Evolutionary conservation across 2,329 filamentous ascomycete species (phyloP).

Genomic region (Ascochyta rabiei): DNA sequence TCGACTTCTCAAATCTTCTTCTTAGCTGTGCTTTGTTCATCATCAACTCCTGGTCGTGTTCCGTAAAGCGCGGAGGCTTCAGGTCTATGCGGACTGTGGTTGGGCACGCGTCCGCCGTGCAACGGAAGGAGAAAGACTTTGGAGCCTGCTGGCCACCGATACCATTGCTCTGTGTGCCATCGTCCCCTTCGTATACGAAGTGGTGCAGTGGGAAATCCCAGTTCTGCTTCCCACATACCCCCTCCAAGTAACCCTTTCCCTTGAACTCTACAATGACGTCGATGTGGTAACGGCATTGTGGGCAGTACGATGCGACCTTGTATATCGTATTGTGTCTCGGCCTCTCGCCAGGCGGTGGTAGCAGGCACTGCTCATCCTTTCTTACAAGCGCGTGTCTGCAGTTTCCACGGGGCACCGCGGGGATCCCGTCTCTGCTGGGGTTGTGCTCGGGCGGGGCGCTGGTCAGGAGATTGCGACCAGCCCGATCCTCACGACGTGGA

Average conservation of each 20-base stretch:
- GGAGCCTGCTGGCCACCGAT: conserved; percentile 28
- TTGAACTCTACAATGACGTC: conserved; percentile 62
- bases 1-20: conserved; percentile 59
- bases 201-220: conserved; percentile 66
- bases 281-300: conserved; percentile 66
- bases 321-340: conserved; percentile 53
- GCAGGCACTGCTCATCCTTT: conserved; percentile 62
- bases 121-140: conserved; percentile 57
- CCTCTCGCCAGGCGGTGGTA: conserved; percentile 52
- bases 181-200: conserved; percentile 49
- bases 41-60: conserved; percentile 58
- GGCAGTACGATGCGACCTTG: conserved; percentile 66
- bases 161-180: conserved; percentile 6
- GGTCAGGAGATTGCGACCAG: conserved; percentile 62
- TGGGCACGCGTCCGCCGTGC: conserved; percentile 64
- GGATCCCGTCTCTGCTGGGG: conserved; percentile 39
- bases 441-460: conserved; percentile 62
- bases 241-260: conserved; percentile 42
- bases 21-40: conserved; percentile 60
- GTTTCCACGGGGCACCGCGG: conserved; percentile 49
- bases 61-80: conserved; percentile 58
- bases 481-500: conserved; percentile 52
- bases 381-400: conserved; percentile 66
- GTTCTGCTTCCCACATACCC: conserved; percentile 53
- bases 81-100: conserved; percentile 60